phyloP scores from a whole-genome alignment of 345 rosid genomes.

The Syzygium aromaticum region DNA sequence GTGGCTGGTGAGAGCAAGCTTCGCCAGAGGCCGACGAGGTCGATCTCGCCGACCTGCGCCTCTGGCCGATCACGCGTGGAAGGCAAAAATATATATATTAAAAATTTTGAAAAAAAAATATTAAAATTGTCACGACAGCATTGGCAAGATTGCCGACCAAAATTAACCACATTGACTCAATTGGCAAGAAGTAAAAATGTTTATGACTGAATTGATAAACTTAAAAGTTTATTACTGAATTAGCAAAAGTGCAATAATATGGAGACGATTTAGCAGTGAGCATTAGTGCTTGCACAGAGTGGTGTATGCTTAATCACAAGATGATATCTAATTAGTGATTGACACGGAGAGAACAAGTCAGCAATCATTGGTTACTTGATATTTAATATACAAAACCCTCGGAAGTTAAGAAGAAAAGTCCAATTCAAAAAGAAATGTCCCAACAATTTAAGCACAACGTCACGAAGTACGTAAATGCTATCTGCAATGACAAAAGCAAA shows the following conservation, averaged over 20 bases:
- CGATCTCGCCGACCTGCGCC: too few relatives aligned
- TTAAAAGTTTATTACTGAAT: too few relatives aligned
- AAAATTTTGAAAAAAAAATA: too few relatives aligned
- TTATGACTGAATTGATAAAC: too few relatives aligned
- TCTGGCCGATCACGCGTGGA: too few relatives aligned
- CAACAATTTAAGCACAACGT: background rate
- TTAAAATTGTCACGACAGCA: too few relatives aligned
- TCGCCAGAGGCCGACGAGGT: too few relatives aligned
- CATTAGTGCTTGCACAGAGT: background rate
- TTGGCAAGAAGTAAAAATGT: too few relatives aligned
- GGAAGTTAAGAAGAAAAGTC: background rate
- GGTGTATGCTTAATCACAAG: background rate
- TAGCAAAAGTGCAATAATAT: background rate
- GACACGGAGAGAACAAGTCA: background rate
- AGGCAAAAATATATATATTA: too few relatives aligned
- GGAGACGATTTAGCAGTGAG: background rate
- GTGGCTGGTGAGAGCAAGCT: too few relatives aligned
- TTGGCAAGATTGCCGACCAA: too few relatives aligned
- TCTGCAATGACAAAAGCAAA: background rate
- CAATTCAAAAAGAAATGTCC: background rate
- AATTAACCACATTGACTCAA: too few relatives aligned
- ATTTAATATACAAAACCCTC: background rate
- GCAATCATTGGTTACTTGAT: background rate
- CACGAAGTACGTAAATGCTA: background rate
- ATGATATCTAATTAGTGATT: background rate